A percentile compares a stretch with the other conserved stretches of the same genome.
phyloP scores from a whole-genome alignment of 257 asterid species.

The Misopates orontium region DNA sequence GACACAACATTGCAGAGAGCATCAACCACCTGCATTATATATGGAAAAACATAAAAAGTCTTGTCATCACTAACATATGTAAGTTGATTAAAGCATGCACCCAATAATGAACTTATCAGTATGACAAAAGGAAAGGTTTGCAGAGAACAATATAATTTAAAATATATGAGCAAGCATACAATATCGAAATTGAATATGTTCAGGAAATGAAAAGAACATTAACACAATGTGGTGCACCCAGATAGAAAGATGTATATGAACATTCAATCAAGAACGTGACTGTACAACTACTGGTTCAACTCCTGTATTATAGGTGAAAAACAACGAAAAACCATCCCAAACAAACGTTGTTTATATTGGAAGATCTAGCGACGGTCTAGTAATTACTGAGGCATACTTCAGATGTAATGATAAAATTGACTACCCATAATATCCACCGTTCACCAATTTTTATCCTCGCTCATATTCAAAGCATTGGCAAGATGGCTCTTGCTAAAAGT shows the following conservation, averaged over 20 bases:
- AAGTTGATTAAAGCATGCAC: slow-evolving; percentile 13
- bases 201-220: slow-evolving; percentile 1
- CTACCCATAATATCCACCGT: neutral
- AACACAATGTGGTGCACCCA: neutral
- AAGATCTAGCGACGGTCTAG: slow-evolving; percentile 9
- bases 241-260: slow-evolving; percentile 3
- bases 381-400: neutral
- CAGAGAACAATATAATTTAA: neutral
- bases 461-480: neutral
- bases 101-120: slow-evolving; percentile 20
- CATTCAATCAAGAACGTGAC: neutral
- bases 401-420: neutral
- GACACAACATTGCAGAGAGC: slow-evolving; percentile 94
- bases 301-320: slow-evolving; percentile 3
- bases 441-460: neutral
- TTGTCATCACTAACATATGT: neutral
- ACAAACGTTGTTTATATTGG: slow-evolving; percentile 6
- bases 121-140: neutral
- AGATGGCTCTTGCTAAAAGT: neutral
- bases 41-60: slow-evolving; percentile 17
- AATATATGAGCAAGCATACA: slow-evolving; percentile 16
- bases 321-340: slow-evolving; percentile 9
- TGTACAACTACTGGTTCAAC: slow-evolving; percentile 5
- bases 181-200: neutral
- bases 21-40: slow-evolving; percentile 73